These are phyloP conservation scores for Poa annua DNA, from an alignment of 176 grass and related monocot species.

Conservation along the genomic window DNA sequence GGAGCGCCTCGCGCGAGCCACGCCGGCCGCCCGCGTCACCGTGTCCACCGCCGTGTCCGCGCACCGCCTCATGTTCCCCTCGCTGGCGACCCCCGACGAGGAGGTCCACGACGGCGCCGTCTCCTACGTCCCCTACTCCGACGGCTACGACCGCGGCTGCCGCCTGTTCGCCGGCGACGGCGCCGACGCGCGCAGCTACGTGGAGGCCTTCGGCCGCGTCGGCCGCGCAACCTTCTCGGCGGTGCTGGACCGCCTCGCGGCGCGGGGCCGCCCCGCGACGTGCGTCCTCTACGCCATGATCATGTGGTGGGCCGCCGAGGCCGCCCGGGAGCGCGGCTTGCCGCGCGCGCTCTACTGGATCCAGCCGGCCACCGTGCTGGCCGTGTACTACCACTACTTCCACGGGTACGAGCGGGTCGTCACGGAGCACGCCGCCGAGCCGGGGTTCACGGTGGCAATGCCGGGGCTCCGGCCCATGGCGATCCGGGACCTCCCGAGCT, in stretches of 20 bases:
- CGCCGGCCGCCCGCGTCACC: conserved; percentile 49
- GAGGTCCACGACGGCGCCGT: conserved; percentile 50
- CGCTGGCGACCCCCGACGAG: conserved; percentile 30
- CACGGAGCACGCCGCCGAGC: conserved; percentile 34
- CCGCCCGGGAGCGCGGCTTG: conserved; percentile 38
- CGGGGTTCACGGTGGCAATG: conserved; percentile 40
- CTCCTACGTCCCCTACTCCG: conserved; percentile 55
- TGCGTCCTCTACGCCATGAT: conserved; percentile 51
- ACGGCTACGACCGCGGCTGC: conserved; percentile 53
- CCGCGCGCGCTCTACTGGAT: neutral
- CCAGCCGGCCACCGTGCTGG: neutral
- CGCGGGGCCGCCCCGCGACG: conserved; percentile 49
- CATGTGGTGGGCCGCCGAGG: conserved; percentile 49
- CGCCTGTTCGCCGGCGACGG: neutral
- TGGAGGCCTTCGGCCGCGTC: neutral
- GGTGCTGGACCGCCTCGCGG: conserved; percentile 31
- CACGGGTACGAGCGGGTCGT: conserved; percentile 46
- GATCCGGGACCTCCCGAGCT: conserved; percentile 48
- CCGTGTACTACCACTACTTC: conserved; percentile 60
- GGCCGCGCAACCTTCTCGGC: neutral
- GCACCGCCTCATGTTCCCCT: conserved; percentile 57
- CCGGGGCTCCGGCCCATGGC: conserved; percentile 40
- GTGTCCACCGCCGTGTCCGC: conserved; percentile 46
- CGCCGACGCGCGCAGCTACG: neutral
- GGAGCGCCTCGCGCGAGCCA: conserved; percentile 24